Evolutionary conservation across 2,329 filamentous ascomycete species (phyloP).

Genomic region (Chaetomiaceae sp.): DNA sequence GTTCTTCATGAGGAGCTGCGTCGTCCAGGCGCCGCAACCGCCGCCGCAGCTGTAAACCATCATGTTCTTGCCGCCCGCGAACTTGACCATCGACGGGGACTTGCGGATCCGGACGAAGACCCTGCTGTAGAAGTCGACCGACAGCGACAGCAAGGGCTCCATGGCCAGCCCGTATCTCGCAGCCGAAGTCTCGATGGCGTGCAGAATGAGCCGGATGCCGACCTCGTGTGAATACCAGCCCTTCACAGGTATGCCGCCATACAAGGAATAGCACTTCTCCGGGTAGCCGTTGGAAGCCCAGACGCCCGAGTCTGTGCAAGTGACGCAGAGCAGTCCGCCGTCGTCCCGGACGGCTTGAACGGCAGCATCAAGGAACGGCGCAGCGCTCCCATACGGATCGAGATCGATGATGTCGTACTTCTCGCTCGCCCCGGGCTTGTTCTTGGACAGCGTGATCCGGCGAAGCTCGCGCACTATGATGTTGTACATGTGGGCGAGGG

Average conservation of each 20-base stretch:
- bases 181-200: conserved; percentile 74
- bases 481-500: conserved; percentile 86
- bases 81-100: conserved; percentile 83
- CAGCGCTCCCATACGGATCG: conserved; percentile 92
- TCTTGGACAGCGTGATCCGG: conserved; percentile 33
- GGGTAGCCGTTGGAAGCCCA: conserved; percentile 93
- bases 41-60: conserved; percentile 83
- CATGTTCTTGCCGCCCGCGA: conserved; percentile 88
- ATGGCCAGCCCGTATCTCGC: conserved; percentile 83
- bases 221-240: conserved; percentile 83
- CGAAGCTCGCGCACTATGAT: conserved; percentile 53
- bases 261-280: conserved; percentile 91
- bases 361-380: conserved; percentile 86
- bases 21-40: conserved; percentile 89
- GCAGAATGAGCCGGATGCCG: conserved; percentile 78
- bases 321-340: conserved; percentile 87
- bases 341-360: conserved; percentile 79
- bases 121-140: conserved; percentile 91
- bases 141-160: conserved; percentile 86
- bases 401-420: conserved; percentile 93
- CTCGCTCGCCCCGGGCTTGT: conserved; percentile 38
- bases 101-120: conserved; percentile 80
- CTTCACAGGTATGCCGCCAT: conserved; percentile 84
- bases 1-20: conserved; percentile 71
- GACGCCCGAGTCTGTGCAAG: conserved; percentile 92